Evolutionary conservation across 805 yeast genomes (phyloP), one percentile per base, ranked within the genome.

Genomic region (Kurtzmaniella cleridarum): DNA sequence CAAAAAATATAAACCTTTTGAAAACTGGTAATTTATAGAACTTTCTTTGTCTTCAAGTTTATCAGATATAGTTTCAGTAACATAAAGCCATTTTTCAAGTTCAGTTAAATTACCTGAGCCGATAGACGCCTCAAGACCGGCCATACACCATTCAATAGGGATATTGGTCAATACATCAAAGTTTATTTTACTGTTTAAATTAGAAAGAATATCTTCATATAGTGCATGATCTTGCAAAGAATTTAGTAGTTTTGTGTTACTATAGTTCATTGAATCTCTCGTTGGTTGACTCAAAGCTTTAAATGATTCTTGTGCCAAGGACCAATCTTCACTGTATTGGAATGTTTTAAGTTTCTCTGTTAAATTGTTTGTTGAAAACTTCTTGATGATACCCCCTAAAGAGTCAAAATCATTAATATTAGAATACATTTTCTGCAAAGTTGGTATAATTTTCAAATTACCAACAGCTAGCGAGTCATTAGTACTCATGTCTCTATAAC

Each of bases 401-500:
- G 96, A 81, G 64, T 93, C 99, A 28, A 81, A 73, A 53, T 95
- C 98, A 50, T 88, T 91, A 35, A 93, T 78, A 41, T 78, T 83
- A 6, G 95, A 82, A 57, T 93, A 93, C 66, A 90, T 84, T 20
- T 74, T 72, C 49, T 87, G 88, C n/a, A 93, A 59, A 4, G 79
- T 70, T 1, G 65, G 55, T 16, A 69, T 71, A 50, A 63, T 66
- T 44, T 53, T 67, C 60, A 49, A 60, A 38, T 69, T 55, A 14
- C 51, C 66, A 45, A 64, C 29, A 16, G 20, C 24, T 23, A 36
- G 36, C 17, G 56, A 44, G 37, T 47, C 59, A 15, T 48, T 44
- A 1, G 55, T 50, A 30, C 51, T 48, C 1, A 57, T 63, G 14
- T 48, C 61, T 28, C 89, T 63, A 43, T 75, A 76, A 43, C 84